These are phyloP conservation scores for Mariannaea sp. DNA, from an alignment of 2,329 filamentous ascomycete genomes.

Conservation along the genomic window DNA sequence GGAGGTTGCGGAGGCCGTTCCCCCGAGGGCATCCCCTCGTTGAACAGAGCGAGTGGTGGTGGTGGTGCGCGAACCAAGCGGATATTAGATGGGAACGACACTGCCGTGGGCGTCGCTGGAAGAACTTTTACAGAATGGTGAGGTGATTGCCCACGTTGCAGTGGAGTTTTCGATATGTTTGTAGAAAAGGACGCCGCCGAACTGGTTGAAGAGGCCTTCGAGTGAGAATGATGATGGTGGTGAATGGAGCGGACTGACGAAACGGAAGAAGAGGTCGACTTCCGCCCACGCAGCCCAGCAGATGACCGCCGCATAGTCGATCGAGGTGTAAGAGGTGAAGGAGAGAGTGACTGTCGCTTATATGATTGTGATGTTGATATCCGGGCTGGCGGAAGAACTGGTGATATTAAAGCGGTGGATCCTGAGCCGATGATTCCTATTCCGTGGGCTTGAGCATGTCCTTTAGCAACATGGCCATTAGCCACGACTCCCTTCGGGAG, in stretches of 20 bases:
- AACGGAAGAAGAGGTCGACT: constrained; percentile 94
- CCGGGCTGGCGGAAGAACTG: constrained; percentile 39
- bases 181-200: constrained; percentile 76
- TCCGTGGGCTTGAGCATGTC: constrained; percentile 25
- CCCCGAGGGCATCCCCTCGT: constrained; percentile 60
- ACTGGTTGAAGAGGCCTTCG: constrained; percentile 91
- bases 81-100: constrained; percentile 82
- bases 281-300: constrained; percentile 82
- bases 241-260: constrained; percentile 92
- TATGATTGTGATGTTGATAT: constrained; percentile 49
- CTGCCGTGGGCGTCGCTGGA: constrained; percentile 79
- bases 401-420: constrained; percentile 35
- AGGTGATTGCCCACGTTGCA: constrained; percentile 71
- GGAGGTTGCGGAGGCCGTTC: constrained; percentile 46
- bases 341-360: constrained; percentile 81
- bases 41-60: constrained; percentile 57
- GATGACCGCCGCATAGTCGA: constrained; percentile 85
- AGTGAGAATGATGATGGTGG: constrained; percentile 83
- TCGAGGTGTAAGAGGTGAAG: constrained; percentile 84
- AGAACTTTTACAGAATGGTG: constrained; percentile 95
- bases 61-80: constrained; percentile 72
- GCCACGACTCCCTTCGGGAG: constrained; percentile 57
- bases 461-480: constrained; percentile 53
- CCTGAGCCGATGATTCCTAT: constrained; percentile 27
- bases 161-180: constrained; percentile 70